These are phyloP conservation scores for Aspergillus hancockii DNA, from an alignment of 495 filamentous ascomycete genomes.

Conservation along the genomic window DNA sequence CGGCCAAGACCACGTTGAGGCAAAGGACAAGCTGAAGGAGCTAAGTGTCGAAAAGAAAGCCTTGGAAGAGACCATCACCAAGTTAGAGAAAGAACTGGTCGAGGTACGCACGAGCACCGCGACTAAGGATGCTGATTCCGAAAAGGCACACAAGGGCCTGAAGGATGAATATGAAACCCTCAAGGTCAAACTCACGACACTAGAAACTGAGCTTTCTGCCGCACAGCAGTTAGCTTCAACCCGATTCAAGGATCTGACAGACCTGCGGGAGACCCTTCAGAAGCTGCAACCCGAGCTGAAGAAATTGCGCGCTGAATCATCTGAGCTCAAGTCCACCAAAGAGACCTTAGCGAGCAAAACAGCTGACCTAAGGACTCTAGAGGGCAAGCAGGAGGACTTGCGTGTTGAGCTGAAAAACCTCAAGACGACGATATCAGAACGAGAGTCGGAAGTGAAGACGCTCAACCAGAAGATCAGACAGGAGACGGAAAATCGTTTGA, in stretches of 20 bases:
- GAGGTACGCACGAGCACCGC: slow-evolving; percentile 58
- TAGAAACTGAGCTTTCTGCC: slow-evolving; percentile 84
- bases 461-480: slow-evolving; percentile 75
- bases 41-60: slow-evolving; percentile 59
- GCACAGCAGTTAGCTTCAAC: slow-evolving; percentile 81
- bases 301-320: slow-evolving; percentile 71
- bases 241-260: slow-evolving; percentile 84
- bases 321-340: slow-evolving; percentile 67
- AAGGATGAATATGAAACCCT: slow-evolving; percentile 73
- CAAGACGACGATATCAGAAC: slow-evolving; percentile 67
- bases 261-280: slow-evolving; percentile 73
- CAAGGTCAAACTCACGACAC: slow-evolving; percentile 63
- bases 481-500: slow-evolving; percentile 69
- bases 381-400: slow-evolving; percentile 78
- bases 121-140: slow-evolving; percentile 48
- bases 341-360: slow-evolving; percentile 70
- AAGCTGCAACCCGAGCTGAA: slow-evolving; percentile 85
- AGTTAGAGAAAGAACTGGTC: slow-evolving; percentile 63
- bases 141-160: slow-evolving; percentile 58
- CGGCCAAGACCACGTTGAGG: slow-evolving; percentile 79
- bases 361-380: slow-evolving; percentile 69
- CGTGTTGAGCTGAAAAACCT: slow-evolving; percentile 68
- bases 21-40: slow-evolving; percentile 75
- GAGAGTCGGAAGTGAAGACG: slow-evolving; percentile 72
- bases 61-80: slow-evolving; percentile 62